Evolutionary conservation across 352 stramenopile species (phyloP), one percentile per base, ranked within the genome.

Genomic region (Blastocystis sp.): DNA sequence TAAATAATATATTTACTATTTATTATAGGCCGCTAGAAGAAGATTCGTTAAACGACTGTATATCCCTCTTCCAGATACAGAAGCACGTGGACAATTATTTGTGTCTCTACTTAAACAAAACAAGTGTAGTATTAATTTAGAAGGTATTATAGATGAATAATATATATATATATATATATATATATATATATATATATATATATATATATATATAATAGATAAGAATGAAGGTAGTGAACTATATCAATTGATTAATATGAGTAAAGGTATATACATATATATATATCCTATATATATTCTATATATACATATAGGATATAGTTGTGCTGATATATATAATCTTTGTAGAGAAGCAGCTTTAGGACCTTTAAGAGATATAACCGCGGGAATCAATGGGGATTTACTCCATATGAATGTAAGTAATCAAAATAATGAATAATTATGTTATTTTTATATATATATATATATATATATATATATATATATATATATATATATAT

Each of bases 21-120:
- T 23, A 94, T n/a, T n/a, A 95, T 77, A 75, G 88, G 56, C 77
- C 82, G 73, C 83, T 19, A 10, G 49, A 30, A 2, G 49, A 33
- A 36, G 91, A 68, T 96, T 98, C 66, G 88, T 95, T 70, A 96
- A 96, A 66, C 81, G 87, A 39, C 90, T 98, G 59, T 95, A 96
- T 66, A 95, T 96, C 64, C 86, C 89, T 44, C 80, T 97, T 19
- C 91, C 91, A 28, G 86, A 94, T 40, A 52, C 47, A 3, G 49
- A 70, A 24, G 75, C 75, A n/a, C 70, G 91, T 2, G 21, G 43
- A 11, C 37, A 68, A 24, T 70, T 98, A 33, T 56, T 97, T 18
- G 76, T 71, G 16, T 79, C 79, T 0, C 70, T 97, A 23, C 75
- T 97, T 18, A 75, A 76, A 35, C 84, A 87, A 55, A 95, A 95